phyloP scores from a whole-genome alignment of 495 filamentous ascomycete genomes.

The Penicillium tannophilum region DNA sequence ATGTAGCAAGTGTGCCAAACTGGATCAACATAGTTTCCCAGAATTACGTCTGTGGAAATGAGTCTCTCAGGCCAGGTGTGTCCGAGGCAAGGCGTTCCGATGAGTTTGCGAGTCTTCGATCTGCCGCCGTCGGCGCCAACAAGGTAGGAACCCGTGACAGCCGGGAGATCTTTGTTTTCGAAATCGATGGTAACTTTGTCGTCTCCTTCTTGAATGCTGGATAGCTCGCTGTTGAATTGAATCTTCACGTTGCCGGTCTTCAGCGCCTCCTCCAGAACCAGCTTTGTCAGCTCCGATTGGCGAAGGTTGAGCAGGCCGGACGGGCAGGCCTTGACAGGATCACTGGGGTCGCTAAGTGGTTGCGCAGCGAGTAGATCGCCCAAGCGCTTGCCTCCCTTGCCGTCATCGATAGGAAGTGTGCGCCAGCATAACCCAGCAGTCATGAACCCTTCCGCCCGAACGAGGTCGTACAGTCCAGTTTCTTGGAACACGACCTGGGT shows the following conservation, averaged over 20 bases:
- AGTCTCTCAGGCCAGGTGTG: neutral
- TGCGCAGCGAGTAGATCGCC: neutral
- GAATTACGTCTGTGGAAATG: neutral
- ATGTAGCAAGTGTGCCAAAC: neutral
- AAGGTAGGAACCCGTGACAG: neutral
- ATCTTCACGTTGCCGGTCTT: neutral
- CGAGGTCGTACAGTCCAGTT: neutral
- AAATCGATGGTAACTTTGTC: neutral
- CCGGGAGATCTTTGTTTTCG: neutral
- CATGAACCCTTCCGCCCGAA: neutral
- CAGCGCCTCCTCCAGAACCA: neutral
- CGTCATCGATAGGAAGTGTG: neutral
- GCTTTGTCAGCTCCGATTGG: neutral
- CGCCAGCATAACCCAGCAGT: neutral
- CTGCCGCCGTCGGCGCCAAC: conserved; percentile 2
- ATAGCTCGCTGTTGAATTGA: neutral
- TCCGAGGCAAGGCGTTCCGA: neutral
- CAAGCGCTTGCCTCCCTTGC: neutral
- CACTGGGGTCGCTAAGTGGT: neutral
- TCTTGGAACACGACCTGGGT: neutral
- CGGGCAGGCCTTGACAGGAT: neutral
- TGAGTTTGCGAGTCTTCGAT: neutral
- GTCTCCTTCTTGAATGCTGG: neutral
- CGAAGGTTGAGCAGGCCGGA: neutral
- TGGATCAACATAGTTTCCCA: neutral